phyloP scores from a whole-genome alignment of 352 stramenopile species.

The Globisporangium nagaii region DNA sequence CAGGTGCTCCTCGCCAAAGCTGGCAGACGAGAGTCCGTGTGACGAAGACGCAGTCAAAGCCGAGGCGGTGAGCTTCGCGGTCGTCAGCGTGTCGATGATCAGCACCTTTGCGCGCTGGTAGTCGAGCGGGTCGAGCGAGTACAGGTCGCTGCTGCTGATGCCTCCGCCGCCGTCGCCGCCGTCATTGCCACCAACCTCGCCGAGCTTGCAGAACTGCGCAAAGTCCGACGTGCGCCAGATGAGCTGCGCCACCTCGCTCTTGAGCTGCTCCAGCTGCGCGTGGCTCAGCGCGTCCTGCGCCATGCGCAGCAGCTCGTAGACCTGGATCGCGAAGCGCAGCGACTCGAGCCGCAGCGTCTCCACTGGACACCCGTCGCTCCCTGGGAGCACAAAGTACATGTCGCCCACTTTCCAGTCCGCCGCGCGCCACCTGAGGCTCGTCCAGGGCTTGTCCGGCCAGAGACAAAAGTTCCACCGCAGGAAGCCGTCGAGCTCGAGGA shows the following conservation, averaged over 20 bases:
- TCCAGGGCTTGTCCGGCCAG: conserved; percentile 56
- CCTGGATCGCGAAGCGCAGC: conserved; percentile 61
- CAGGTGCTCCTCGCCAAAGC: neutral
- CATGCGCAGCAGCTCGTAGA: conserved; percentile 54
- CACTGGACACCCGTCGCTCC: conserved; percentile 48
- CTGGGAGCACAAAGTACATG: conserved; percentile 82
- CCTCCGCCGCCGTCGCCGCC: too few species aligned
- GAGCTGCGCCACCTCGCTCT: conserved; percentile 44
- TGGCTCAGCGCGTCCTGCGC: conserved; percentile 28
- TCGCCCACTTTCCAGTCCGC: conserved; percentile 69
- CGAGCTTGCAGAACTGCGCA: conserved; percentile 34
- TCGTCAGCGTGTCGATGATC: conserved; percentile 55
- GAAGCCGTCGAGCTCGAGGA: conserved; percentile 75
- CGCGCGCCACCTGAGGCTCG: conserved; percentile 54
- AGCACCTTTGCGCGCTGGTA: conserved; percentile 57
- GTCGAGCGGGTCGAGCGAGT: conserved; percentile 63
- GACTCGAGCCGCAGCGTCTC: conserved; percentile 70
- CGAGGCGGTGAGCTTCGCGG: conserved; percentile 9
- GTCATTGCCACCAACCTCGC: too few species aligned
- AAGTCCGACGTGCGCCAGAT: conserved; percentile 59
- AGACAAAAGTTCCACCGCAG: conserved; percentile 82
- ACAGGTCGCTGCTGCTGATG: conserved; percentile 35
- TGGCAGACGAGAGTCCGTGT: neutral
- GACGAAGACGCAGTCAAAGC: conserved; percentile 4
- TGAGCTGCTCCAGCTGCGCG: conserved; percentile 46